Conservation (phyloP, 148 eudicot genomes). For the Rhododendron ferrugineum region DNA sequence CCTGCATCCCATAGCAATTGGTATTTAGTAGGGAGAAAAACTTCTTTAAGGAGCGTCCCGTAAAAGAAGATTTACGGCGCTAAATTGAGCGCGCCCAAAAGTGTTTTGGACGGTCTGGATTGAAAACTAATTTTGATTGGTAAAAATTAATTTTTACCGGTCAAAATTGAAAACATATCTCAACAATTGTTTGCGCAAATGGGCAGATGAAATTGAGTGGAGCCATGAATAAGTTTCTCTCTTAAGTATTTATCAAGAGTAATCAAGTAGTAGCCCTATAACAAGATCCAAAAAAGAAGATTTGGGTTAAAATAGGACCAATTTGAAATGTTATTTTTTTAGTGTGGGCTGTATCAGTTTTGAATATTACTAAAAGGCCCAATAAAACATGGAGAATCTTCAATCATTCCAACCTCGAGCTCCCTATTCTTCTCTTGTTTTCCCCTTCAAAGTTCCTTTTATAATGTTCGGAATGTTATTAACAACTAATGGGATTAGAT, state of each 20-base stretch:
- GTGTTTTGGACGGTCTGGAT: no score
- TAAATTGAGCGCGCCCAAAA: no score
- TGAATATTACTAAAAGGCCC: not conserved
- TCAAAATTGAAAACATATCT: no score
- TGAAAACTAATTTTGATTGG: no score
- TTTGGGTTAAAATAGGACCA: not conserved
- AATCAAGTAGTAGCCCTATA: not conserved
- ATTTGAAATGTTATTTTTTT: not conserved
- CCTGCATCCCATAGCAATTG: not conserved
- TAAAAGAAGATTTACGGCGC: no score
- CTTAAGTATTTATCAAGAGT: not conserved
- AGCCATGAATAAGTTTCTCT: no score
- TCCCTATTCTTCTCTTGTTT: not conserved
- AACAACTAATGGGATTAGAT: not conserved
- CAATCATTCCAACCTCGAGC: not conserved
- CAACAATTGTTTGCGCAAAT: no score
- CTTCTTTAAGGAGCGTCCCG: no score
- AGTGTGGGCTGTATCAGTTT: not conserved
- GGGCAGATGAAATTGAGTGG: fast-evolving
- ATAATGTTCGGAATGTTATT: no score
- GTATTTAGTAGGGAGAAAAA: no score
- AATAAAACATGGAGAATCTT: not conserved
- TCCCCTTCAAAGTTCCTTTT: not conserved
- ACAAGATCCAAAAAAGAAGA: not conserved
- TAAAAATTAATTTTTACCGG: no score